Conservation (phyloP, 805 yeast species). For the Cyberlindnera suaveolens region DNA sequence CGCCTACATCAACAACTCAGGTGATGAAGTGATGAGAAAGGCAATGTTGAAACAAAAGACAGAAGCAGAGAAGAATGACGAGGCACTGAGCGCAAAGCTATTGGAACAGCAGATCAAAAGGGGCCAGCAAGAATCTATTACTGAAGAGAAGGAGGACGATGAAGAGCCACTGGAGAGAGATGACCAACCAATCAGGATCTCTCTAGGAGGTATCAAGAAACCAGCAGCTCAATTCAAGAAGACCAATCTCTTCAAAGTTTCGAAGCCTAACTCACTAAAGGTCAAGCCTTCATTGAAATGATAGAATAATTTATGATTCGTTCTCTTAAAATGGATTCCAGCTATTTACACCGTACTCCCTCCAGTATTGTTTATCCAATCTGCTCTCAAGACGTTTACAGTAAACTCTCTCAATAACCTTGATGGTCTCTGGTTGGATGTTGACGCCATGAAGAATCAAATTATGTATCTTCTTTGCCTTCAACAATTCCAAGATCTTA, state of each 20-base stretch:
- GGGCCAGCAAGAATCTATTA: constrained; percentile 24
- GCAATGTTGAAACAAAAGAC: constrained; percentile 32
- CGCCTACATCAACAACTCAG: constrained; percentile 50
- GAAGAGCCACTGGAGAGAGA: constrained; percentile 37
- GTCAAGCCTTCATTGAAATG: constrained; percentile 5
- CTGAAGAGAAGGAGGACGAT: constrained; percentile 15
- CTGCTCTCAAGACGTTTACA: constrained; percentile 17
- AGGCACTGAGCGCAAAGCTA: constrained; percentile 34
- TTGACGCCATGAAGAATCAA: constrained; percentile 20
- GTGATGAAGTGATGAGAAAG: constrained; percentile 38
- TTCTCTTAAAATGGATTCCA: constrained; percentile 17
- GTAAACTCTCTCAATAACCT: constrained; percentile 11
- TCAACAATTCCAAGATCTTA: constrained; percentile 17
- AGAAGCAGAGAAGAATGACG: constrained; percentile 36
- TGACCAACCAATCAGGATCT: constrained; percentile 11
- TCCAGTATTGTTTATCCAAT: constrained; percentile 19
- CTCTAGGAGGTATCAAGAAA: constrained; percentile 12
- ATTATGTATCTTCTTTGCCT: constrained; percentile 6
- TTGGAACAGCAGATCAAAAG: constrained; percentile 49
- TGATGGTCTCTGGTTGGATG: constrained; percentile 15
- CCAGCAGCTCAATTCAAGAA: constrained; percentile 7
- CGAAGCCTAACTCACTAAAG: constrained; percentile 4
- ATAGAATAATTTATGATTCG: not conserved
- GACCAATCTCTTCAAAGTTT: constrained; percentile 16
- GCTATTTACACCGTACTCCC: constrained; percentile 18